Evolutionary conservation across 495 filamentous ascomycete species (phyloP).

Genomic region (Niebla homalea): DNA sequence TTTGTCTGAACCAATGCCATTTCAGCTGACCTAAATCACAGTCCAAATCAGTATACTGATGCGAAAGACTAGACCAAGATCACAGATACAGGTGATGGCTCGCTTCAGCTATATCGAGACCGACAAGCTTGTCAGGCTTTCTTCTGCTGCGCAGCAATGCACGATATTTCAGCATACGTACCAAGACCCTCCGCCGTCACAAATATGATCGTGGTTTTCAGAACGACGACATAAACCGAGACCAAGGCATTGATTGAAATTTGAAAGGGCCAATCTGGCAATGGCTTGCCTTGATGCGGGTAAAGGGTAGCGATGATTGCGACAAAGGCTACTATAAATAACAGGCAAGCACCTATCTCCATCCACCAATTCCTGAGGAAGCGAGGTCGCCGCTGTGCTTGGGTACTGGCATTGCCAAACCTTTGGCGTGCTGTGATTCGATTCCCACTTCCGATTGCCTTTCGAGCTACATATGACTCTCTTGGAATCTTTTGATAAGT

Average conservation of each 20-base stretch:
- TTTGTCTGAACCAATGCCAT: conserved; percentile 19
- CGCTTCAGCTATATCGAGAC: neutral
- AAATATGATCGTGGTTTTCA: conserved; percentile 17
- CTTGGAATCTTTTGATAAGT: too few species aligned
- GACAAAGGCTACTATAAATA: neutral
- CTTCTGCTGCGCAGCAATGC: too few species aligned
- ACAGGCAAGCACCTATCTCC: neutral
- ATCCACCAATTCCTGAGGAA: conserved; percentile 2
- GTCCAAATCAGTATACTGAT: neutral
- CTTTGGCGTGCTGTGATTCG: too few species aligned
- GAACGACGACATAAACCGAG: conserved; percentile 16
- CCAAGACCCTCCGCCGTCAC: conserved; percentile 8
- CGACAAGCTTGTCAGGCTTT: too few species aligned
- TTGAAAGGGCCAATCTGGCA: conserved; percentile 18
- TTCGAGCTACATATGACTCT: too few species aligned
- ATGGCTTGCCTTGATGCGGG: conserved; percentile 15
- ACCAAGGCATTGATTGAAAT: conserved; percentile 20
- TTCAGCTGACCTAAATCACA: conserved; percentile 15
- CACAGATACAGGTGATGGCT: neutral
- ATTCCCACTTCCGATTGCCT: too few species aligned
- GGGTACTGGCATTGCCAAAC: too few species aligned
- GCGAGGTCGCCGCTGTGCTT: neutral
- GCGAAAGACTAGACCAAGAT: neutral
- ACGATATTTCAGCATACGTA: neutral
- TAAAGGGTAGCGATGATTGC: conserved; percentile 16